Evolutionary conservation across 805 yeast species (phyloP).

Genomic region (Metschnikowia noctiluminum): DNA sequence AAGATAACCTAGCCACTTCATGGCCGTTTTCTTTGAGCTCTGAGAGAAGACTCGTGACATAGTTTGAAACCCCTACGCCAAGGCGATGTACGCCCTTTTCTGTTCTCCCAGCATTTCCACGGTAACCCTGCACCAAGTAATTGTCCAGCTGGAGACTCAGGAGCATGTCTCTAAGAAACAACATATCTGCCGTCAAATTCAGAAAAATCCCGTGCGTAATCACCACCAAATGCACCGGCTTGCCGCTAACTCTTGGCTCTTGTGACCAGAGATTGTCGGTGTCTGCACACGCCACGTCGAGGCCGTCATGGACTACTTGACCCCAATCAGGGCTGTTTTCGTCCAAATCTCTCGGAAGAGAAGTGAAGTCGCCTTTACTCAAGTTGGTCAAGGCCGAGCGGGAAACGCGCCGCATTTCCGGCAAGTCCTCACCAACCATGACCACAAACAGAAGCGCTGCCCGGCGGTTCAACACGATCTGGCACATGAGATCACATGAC

Average conservation of each 20-base stretch:
- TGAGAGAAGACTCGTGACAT: constrained; percentile 26
- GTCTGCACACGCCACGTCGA: constrained; percentile 24
- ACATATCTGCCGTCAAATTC: constrained; percentile 44
- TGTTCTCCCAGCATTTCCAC: constrained; percentile 40
- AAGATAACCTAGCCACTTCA: constrained; percentile 31
- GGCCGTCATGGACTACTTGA: constrained; percentile 7
- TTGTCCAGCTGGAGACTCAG: constrained; percentile 26
- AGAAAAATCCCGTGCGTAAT: constrained; percentile 45
- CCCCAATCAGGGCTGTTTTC: constrained; percentile 15
- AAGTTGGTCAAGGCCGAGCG: constrained; percentile 17
- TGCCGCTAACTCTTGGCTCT: constrained; percentile 17
- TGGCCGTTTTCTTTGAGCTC: constrained; percentile 15
- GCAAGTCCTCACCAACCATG: constrained; percentile 36
- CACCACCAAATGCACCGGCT: constrained; percentile 39
- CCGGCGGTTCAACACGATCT: constrained; percentile 35
- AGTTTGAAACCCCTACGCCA: constrained; percentile 32
- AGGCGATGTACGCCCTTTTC: constrained; percentile 39
- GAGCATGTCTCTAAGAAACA: constrained; percentile 35
- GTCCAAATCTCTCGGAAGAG: constrained; percentile 7
- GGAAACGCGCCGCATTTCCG: constrained; percentile 31
- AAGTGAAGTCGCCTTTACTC: constrained; percentile 17
- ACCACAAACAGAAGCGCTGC: constrained; percentile 33
- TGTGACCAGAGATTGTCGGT: constrained; percentile 36
- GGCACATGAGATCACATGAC: constrained; percentile 40
- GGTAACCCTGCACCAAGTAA: constrained; percentile 35